Evolutionary conservation across 2,329 filamentous ascomycete genomes (phyloP).

Genomic region (Metarhizium sp.): DNA sequence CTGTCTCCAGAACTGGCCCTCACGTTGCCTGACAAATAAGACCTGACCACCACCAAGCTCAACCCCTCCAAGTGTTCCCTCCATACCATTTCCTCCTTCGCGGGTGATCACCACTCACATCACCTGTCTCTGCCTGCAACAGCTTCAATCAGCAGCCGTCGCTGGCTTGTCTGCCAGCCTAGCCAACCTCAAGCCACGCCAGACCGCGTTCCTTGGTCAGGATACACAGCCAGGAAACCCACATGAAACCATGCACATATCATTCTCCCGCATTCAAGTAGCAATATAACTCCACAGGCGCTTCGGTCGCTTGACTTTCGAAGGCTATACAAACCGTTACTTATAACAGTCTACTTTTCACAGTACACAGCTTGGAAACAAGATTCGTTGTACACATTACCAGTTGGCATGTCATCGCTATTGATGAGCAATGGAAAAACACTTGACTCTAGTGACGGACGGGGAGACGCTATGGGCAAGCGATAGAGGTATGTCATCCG

Average conservation of each 20-base stretch:
- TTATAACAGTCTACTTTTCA: constrained; percentile 3
- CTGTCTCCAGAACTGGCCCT: constrained; percentile 1
- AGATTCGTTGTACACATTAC: background rate
- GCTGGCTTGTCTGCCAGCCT: constrained; percentile 11
- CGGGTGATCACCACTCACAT: constrained; percentile 15
- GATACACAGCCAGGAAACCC: background rate
- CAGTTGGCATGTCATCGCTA: constrained; percentile 30
- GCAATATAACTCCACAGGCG: background rate
- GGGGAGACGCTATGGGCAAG: constrained; percentile 37
- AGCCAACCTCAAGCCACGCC: constrained; percentile 5
- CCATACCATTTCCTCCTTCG: constrained; percentile 12
- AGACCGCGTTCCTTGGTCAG: constrained; percentile 12
- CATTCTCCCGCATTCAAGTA: constrained; percentile 7
- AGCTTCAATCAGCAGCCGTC: constrained; percentile 18
- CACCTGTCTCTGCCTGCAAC: constrained; percentile 15
- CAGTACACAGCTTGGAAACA: background rate
- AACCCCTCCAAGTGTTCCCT: constrained; percentile 11
- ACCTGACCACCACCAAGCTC: constrained; percentile 20
- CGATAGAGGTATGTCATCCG: constrained; percentile 34
- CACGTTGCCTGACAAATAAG: constrained; percentile 17
- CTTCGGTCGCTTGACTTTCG: background rate
- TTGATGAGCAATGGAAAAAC: constrained; percentile 38
- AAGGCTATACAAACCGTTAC: background rate
- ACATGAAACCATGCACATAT: background rate
- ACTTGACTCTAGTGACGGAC: constrained; percentile 31